Conservation (phyloP, 73 alveolate species). For the Paramecium primaurelia region DNA sequence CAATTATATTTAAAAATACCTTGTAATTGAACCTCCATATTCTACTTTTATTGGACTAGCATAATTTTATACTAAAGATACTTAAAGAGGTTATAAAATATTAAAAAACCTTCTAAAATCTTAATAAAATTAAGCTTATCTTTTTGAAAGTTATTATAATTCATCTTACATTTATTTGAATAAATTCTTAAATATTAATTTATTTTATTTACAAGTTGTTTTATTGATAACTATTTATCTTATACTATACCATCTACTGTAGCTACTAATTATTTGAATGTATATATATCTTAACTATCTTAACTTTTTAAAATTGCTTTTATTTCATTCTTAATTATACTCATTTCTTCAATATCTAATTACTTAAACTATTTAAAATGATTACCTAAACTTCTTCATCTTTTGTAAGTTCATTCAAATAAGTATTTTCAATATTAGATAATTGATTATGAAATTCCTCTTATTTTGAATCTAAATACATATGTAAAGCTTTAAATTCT, state of each 20-base stretch:
- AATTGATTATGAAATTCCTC: background rate
- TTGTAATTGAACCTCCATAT: background rate
- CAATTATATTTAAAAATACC: background rate
- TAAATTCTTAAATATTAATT: background rate
- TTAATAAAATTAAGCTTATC: background rate
- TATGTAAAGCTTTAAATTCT: background rate
- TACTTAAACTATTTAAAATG: background rate
- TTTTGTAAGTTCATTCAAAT: background rate
- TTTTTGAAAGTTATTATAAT: background rate
- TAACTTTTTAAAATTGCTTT: background rate
- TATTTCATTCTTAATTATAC: background rate
- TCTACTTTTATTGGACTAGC: background rate
- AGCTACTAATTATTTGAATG: background rate
- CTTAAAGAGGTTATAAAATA: background rate
- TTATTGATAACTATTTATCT: background rate
- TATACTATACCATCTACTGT: background rate
- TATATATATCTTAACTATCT: conserved; percentile 1
- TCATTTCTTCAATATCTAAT: conserved; percentile 24
- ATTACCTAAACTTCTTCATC: background rate
- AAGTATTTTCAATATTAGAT: background rate
- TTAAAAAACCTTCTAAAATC: background rate
- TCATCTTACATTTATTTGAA: conserved; percentile 3
- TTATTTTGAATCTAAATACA: background rate
- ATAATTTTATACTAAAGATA: background rate
- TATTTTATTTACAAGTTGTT: background rate